A percentile compares a stretch with the other conserved stretches of the same genome.
Conservation (phyloP, 176 grass and related monocot genomes). For the Phragmites australis region DNA sequence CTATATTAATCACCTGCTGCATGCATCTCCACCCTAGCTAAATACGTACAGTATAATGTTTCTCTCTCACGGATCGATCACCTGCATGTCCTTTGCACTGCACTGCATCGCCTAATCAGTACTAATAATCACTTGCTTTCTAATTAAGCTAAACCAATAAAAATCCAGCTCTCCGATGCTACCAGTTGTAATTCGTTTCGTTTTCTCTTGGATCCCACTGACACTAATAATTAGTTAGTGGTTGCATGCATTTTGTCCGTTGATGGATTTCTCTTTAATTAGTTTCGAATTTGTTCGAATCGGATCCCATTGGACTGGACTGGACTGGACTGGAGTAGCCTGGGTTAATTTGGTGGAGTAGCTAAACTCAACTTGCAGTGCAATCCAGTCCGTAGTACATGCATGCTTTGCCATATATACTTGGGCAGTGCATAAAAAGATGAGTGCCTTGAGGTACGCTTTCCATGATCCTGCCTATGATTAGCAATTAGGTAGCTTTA, state of each 20-base stretch:
- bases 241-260: conserved; percentile 7
- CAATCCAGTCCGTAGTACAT: too few species aligned
- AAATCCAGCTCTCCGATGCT: not conserved
- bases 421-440: too few species aligned
- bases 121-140: conserved; percentile 31
- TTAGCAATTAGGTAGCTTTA: conserved; percentile 53
- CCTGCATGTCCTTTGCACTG: conserved; percentile 10
- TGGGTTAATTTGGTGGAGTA: too few species aligned
- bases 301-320: conserved; percentile 5
- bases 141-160: conserved; percentile 29
- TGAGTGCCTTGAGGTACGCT: not conserved
- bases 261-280: not conserved
- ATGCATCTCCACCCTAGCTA: too few species aligned
- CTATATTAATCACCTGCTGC: too few species aligned
- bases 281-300: too few species aligned
- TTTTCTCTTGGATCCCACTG: not conserved
- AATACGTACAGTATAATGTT: too few species aligned
- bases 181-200: not conserved
- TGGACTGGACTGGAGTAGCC: too few species aligned
- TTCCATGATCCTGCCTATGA: conserved; percentile 54
- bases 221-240: conserved; percentile 32
- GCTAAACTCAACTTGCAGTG: too few species aligned
- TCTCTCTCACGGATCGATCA: not conserved
- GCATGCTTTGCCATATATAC: too few species aligned
- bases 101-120: conserved; percentile 12